Base-by-base conservation (phyloP, 495 filamentous ascomycete species). In the Neurospora discreta region DNA sequence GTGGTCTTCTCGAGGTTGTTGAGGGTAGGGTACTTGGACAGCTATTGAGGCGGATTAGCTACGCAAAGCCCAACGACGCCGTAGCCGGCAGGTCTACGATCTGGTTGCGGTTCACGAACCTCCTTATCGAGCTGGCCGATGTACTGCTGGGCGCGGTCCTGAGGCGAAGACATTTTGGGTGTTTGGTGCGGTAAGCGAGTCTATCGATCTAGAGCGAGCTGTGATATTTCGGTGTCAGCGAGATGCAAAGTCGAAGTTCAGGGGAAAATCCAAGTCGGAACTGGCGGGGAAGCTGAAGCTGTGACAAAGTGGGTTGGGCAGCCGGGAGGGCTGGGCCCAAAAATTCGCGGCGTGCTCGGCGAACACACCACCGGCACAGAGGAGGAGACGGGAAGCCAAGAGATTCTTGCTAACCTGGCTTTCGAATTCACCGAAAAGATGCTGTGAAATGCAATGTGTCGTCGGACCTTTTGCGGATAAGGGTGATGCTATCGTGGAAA, bases 1-100 rank as follows among this genome's bases (percentile, higher is more conserved):
- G 93, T 95, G 84, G 97, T 93, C 83, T 92, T 93, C 90, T 99
- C 96, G 74, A 99, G 89, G 85, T 98, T 96, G 88, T 92, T 94
- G 79, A 99, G 90, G 78, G 87, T 82, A 71, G 92, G 93, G 86
- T 99, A 98, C 83, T 97, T 97, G 79, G 95, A 95, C 70, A 99
- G 93, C 96, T 99, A 81, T 65, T 23, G 38, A 23, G 43, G 58
- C 52, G 52, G 30, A 60, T 73, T 58, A 76, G 75, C 74, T 65
- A 75, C 72, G 70, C 65, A 65, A 65, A 65, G 52, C 15, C 52
- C 52, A 65, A 18, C 69, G 40, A 68, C 60, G 71, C 73, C 68
- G 70, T 58, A 70, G 41, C 8, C 70, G 69, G 30, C 73, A 39
- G 44, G 36, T 58, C 36, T 43, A 69, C 46, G 43, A 69, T 69